phyloP scores from a whole-genome alignment of 2,329 filamentous ascomycete species.

The Dendryphion nanum region DNA sequence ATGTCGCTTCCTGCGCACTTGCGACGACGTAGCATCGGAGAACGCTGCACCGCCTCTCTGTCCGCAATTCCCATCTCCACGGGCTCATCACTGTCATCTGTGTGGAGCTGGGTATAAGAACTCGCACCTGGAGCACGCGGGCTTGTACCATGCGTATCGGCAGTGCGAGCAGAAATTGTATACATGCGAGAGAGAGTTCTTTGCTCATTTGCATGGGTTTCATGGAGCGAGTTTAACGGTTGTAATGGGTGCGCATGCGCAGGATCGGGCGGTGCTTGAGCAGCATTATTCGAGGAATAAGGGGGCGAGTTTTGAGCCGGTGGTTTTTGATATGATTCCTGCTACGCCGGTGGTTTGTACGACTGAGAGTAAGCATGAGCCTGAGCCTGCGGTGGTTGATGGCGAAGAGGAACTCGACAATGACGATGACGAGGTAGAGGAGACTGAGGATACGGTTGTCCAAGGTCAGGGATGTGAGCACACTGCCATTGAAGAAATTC shows the following conservation, averaged over 20 bases:
- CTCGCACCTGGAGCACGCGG: conserved; percentile 32
- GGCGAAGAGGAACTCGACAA: no score
- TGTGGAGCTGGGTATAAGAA: conserved; percentile 33
- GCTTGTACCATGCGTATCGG: conserved; percentile 32
- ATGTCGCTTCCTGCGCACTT: conserved; percentile 33
- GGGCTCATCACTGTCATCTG: conserved; percentile 36
- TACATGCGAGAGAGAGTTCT: conserved; percentile 31
- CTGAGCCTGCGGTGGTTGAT: no score
- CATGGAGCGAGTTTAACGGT: conserved; percentile 29
- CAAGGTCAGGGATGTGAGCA: no score
- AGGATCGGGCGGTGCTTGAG: conserved; percentile 27
- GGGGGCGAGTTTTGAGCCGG: conserved; percentile 34
- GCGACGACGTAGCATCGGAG: conserved; percentile 33
- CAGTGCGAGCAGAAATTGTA: conserved; percentile 35
- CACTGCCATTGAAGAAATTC: no score
- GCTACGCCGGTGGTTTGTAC: no score
- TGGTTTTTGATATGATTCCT: conserved; percentile 33
- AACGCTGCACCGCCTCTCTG: conserved; percentile 31
- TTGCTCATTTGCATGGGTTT: conserved; percentile 33
- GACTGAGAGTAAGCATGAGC: no score
- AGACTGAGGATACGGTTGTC: no score
- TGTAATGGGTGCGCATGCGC: no score
- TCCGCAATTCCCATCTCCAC: conserved; percentile 32
- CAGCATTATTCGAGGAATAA: conserved; percentile 37
- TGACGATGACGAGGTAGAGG: no score